phyloP scores from a whole-genome alignment of 2,329 filamentous ascomycete genomes.

The Massarina eburnea region DNA sequence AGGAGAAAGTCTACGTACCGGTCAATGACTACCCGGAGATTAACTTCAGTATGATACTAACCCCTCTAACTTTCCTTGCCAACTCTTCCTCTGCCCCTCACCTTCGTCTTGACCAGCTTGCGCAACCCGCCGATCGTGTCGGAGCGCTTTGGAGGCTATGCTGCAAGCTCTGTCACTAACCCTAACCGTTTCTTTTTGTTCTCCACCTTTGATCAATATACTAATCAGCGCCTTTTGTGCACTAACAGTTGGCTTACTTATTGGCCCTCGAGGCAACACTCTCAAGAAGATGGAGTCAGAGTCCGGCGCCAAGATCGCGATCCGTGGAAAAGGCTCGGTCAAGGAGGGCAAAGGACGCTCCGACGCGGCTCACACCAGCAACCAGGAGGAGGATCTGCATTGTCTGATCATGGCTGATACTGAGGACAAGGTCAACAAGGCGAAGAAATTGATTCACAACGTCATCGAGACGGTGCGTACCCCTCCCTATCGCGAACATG shows the following conservation, averaged over 20 bases:
- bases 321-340: conserved; percentile 98
- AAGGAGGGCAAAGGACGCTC: conserved; percentile 99
- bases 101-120: conserved; percentile 49
- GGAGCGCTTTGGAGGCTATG: conserved; percentile 35
- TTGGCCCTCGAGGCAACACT: conserved; percentile 99
- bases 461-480: conserved; percentile 94
- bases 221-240: conserved; percentile 85
- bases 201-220: conserved; percentile 53
- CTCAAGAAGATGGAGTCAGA: conserved; percentile 99
- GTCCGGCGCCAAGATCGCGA: conserved; percentile 97
- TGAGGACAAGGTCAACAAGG: conserved; percentile 99
- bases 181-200: conserved; percentile 28
- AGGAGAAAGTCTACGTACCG: conserved; percentile 99
- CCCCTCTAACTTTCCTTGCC: conserved; percentile 66
- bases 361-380: conserved; percentile 98
- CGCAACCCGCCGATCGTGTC: conserved; percentile 33
- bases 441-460: conserved; percentile 97
- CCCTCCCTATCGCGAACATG: background rate
- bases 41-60: conserved; percentile 99
- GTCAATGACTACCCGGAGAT: conserved; percentile 99
- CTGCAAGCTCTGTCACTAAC: conserved; percentile 47
- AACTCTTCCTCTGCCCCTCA: conserved; percentile 47
- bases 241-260: conserved; percentile 98
- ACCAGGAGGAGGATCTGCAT: conserved; percentile 99
- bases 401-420: conserved; percentile 99